Percentiles rank a stretch among this genome's conserved stretches.
Conservation (phyloP, 73 alveolate genomes). For the Blepharisma stoltei region DNA sequence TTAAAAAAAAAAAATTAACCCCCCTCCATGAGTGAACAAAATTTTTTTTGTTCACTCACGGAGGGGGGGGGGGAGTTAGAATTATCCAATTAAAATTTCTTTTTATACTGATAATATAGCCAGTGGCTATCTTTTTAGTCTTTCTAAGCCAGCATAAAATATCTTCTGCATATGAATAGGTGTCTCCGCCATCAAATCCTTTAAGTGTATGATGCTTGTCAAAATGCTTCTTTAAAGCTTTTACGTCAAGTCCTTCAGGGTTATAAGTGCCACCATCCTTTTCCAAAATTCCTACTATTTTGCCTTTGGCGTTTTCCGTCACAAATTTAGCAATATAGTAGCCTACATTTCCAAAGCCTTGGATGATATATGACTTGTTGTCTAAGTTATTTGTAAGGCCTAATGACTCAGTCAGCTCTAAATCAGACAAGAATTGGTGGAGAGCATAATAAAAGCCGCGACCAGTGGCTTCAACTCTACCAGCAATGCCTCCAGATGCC, state of each 20-base stretch:
- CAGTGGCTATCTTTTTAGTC: too few species aligned
- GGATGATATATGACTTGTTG: slow-evolving; percentile 39
- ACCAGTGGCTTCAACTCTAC: slow-evolving; percentile 63
- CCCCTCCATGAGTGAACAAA: too few species aligned
- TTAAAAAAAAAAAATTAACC: too few species aligned
- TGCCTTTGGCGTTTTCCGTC: slow-evolving; percentile 37
- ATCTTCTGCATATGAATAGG: slow-evolving; percentile 50
- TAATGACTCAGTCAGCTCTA: slow-evolving; percentile 28
- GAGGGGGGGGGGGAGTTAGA: too few species aligned
- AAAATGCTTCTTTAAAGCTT: slow-evolving; percentile 50
- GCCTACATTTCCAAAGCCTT: slow-evolving; percentile 55
- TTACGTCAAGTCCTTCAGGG: slow-evolving; percentile 44
- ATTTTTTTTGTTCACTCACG: too few species aligned
- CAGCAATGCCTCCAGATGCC: slow-evolving; percentile 57
- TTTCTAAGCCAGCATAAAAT: too few species aligned
- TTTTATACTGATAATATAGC: too few species aligned
- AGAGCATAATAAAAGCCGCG: slow-evolving; percentile 40
- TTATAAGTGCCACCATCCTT: slow-evolving; percentile 40
- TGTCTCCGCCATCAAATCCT: slow-evolving; percentile 70
- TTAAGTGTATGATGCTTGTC: slow-evolving; percentile 65
- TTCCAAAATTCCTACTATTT: slow-evolving; percentile 32
- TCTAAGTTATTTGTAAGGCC: slow-evolving; percentile 28
- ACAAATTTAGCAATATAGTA: slow-evolving; percentile 38
- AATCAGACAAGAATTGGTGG: slow-evolving; percentile 33
- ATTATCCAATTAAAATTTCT: too few species aligned